Base-by-base conservation (phyloP, 2,329 filamentous ascomycete species). In the Parastagonospora nodorum region DNA sequence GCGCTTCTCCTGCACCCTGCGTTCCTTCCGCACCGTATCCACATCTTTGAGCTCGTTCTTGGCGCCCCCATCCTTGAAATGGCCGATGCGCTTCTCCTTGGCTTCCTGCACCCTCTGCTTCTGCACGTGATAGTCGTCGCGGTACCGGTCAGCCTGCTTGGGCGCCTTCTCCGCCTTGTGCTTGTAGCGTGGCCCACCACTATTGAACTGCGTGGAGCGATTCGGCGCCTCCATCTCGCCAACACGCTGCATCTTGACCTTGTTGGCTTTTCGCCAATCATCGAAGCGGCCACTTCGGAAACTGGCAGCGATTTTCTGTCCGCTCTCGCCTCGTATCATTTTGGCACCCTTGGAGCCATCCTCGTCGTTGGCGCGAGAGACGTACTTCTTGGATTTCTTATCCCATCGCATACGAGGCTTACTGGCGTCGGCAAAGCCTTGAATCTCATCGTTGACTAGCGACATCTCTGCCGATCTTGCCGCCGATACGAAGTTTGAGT, bases 221-320 rank as follows among this genome's bases (percentile, higher is more conserved):
- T 55, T 62, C 41, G 61, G 53, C 59, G 76, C 74, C 75, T 97
- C 94, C 38, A 82, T 74, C 74, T 97, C 93, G 57, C 95, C 94
- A 30, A 92, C 88, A 37, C 88, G 84, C 8, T 92, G 92, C 68
- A 96, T 75, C 49, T 86, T 85, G 40, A 97, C 80, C 59, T 90
- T 89, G 77, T 97, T 90, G 15, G 88, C 85, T 71, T 89, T 91
- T 73, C 88, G 89, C 95, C 94, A 99, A 59, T 83, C 85, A 71
- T 97, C 92, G 78, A 96, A 99, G 39, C 93, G 87, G 31, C 95
- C 94, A 73, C 88, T 92, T 70, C 93, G 88, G 84, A 99, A 97
- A 53, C 83, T 88, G 39, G 94, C 92, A 1, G 94, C 91, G 64
- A 99, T 97, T 80, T 97, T 97, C 78, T 93, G 90, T 47, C 94